Conservation (phyloP, 2,329 filamentous ascomycete species). For the Xylaria arbuscula region DNA sequence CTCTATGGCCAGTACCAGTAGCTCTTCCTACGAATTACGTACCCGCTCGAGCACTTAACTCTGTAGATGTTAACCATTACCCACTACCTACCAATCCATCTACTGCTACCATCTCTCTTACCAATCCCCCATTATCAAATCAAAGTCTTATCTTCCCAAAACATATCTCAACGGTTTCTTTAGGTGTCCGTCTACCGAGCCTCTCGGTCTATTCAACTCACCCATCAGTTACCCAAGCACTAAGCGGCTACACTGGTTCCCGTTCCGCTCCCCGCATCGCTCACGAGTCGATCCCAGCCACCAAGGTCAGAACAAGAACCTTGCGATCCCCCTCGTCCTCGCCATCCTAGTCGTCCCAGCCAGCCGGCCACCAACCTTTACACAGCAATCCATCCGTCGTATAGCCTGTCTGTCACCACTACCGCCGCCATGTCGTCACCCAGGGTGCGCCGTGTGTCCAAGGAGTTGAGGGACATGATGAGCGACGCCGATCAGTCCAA, state of each 20-base stretch:
- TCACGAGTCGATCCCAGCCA: not conserved
- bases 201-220: not conserved
- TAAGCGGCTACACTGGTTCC: not conserved
- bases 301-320: not conserved
- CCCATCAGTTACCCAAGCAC: not conserved
- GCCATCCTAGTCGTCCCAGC: not conserved
- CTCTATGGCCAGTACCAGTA: too few relatives aligned
- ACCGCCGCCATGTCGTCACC: constrained; percentile 59
- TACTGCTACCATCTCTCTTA: too few relatives aligned
- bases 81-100: not conserved
- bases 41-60: too few relatives aligned
- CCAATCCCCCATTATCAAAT: not conserved
- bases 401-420: not conserved
- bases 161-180: not conserved
- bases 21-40: too few relatives aligned
- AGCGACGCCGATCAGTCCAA: constrained; percentile 77
- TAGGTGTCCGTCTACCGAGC: not conserved
- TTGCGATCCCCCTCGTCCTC: not conserved
- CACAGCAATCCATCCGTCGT: not conserved
- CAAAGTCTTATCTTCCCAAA: too few relatives aligned
- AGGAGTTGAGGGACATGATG: constrained; percentile 81
- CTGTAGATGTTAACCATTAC: not conserved
- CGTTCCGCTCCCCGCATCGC: not conserved
- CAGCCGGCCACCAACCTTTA: not conserved
- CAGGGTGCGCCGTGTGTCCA: constrained; percentile 71